Evolutionary conservation across 148 eudicot genomes (phyloP).

Genomic region (Rhododendron henanense): DNA sequence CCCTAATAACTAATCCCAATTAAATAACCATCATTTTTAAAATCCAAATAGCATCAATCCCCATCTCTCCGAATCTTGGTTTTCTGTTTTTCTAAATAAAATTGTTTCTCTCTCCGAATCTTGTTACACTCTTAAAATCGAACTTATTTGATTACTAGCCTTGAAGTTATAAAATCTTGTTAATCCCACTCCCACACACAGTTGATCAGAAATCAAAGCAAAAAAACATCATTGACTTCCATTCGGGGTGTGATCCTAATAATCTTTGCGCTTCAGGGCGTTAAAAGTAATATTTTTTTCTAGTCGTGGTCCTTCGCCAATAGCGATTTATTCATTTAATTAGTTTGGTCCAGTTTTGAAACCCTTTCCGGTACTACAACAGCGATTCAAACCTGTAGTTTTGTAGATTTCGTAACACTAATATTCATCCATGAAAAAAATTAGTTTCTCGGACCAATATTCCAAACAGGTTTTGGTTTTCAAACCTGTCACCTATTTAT

Average conservation of each 20-base stretch:
- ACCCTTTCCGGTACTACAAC: not conserved
- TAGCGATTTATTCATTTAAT: not conserved
- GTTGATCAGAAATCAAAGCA: not conserved
- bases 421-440: no score
- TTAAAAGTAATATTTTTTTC: no score
- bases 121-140: not conserved
- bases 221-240: not conserved
- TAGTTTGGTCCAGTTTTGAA: not conserved
- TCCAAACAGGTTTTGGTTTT: no score
- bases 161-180: not conserved
- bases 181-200: not conserved
- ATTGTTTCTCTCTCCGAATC: not conserved
- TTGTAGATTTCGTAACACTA: no score
- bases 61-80: not conserved
- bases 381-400: not conserved
- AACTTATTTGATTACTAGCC: not conserved
- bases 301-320: not conserved
- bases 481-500: no score
- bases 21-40: not conserved
- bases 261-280: not conserved
- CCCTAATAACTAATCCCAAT: not conserved
- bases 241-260: not conserved
- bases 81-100: not conserved
- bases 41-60: not conserved
- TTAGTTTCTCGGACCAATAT: no score